Conservation (phyloP, 208 protist genomes). For the Acanthamoeba royreba region DNA sequence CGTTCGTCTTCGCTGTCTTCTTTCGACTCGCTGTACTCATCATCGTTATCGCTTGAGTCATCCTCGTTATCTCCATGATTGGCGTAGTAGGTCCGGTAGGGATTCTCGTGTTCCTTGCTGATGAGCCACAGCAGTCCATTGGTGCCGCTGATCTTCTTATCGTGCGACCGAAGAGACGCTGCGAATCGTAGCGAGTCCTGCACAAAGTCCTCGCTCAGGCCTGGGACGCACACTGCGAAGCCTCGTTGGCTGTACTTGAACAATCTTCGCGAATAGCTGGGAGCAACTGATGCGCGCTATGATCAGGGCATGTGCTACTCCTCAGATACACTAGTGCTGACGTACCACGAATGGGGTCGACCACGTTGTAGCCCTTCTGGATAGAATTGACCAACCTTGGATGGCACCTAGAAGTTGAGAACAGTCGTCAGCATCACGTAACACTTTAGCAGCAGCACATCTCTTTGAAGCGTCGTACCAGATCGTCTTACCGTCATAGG, state of each 20-base stretch:
- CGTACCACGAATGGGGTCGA: not conserved
- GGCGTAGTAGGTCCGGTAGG: too few species aligned
- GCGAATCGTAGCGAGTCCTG: not conserved
- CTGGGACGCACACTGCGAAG: constrained; percentile 11
- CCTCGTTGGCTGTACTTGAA: constrained; percentile 17
- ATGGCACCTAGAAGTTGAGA: too few species aligned
- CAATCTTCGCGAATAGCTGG: constrained; percentile 5
- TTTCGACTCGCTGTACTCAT: not conserved
- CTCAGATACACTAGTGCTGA: too few species aligned
- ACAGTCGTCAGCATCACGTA: too few species aligned
- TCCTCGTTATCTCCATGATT: not conserved
- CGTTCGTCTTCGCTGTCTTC: not conserved
- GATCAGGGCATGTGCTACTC: too few species aligned
- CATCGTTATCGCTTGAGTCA: too few species aligned
- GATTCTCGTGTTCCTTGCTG: not conserved
- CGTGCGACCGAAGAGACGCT: not conserved
- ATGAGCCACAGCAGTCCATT: constrained; percentile 48
- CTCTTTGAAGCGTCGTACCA: too few species aligned
- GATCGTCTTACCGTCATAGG: not conserved
- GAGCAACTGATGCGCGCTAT: not conserved
- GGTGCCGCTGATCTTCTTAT: constrained; percentile 41
- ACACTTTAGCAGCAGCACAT: too few species aligned
- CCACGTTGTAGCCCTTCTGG: constrained; percentile 33
- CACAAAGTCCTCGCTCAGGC: constrained; percentile 3
- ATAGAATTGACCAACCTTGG: not conserved